Evolutionary conservation across 2,329 filamentous ascomycete genomes (phyloP).

Genomic region (Chaetothyriales sp.): DNA sequence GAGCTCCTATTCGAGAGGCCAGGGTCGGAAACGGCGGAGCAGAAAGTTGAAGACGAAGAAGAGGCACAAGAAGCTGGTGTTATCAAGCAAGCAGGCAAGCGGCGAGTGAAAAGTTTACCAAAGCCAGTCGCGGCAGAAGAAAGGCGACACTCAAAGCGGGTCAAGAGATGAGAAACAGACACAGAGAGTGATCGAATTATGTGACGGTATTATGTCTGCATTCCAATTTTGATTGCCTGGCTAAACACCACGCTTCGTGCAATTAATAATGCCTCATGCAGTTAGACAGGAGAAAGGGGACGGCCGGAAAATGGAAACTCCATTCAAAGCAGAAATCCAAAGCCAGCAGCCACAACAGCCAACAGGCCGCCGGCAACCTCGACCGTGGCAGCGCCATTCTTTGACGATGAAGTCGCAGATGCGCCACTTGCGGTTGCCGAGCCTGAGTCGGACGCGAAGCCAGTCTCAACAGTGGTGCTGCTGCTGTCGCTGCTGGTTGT

Average conservation of each 20-base stretch:
- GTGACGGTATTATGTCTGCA: not conserved
- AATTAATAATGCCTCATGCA: not conserved
- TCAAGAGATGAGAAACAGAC: not conserved
- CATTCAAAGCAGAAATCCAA: constrained; percentile 1
- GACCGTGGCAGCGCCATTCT: constrained; percentile 7
- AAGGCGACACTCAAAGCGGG: constrained; percentile 4
- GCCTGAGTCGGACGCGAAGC: constrained; percentile 9
- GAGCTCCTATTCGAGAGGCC: constrained; percentile 2
- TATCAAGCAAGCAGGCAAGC: not conserved
- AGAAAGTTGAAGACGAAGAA: not conserved
- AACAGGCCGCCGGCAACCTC: constrained; percentile 19
- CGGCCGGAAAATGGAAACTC: not conserved
- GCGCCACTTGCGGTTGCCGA: constrained; percentile 13
- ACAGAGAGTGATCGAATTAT: not conserved
- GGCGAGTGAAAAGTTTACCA: not conserved
- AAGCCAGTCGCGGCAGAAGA: not conserved
- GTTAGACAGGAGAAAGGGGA: not conserved
- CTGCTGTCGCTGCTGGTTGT: constrained; percentile 4
- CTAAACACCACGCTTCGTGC: not conserved
- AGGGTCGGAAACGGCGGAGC: not conserved
- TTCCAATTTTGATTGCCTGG: not conserved
- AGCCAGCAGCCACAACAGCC: constrained; percentile 16
- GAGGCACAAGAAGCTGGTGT: not conserved
- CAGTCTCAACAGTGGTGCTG: constrained; percentile 5
- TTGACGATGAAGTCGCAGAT: constrained; percentile 15